Conservation (phyloP, 2,329 filamentous ascomycete species). For the Talaromyces sp. region DNA sequence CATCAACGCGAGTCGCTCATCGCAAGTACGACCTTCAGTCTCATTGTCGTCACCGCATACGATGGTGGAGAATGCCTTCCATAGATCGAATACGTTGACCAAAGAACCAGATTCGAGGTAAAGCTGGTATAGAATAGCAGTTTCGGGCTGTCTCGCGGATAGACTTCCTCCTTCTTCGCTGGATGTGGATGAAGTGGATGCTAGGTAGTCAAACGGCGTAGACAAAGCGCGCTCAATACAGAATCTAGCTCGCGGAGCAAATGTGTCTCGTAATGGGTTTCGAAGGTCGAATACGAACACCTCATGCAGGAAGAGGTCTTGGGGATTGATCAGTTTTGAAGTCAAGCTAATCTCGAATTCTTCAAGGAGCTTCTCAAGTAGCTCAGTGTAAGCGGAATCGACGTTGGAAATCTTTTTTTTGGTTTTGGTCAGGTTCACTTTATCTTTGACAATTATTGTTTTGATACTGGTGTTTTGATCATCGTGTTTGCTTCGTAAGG, state of each 20-base stretch:
- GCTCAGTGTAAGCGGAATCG: conserved; percentile 51
- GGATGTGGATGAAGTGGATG: conserved; percentile 38
- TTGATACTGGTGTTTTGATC: conserved; percentile 55
- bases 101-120: conserved; percentile 58
- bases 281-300: conserved; percentile 55
- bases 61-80: conserved; percentile 56
- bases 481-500: conserved; percentile 69
- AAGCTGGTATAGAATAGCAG: conserved; percentile 57
- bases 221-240: conserved; percentile 57
- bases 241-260: conserved; percentile 54
- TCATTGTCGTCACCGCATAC: conserved; percentile 32
- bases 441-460: conserved; percentile 57
- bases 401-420: conserved; percentile 50
- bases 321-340: conserved; percentile 45
- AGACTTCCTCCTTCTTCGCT: conserved; percentile 30
- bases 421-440: conserved; percentile 54
- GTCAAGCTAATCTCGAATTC: conserved; percentile 44
- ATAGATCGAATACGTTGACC: conserved; percentile 58
- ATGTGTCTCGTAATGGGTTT: conserved; percentile 53
- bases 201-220: conserved; percentile 56
- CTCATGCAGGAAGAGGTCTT: conserved; percentile 51
- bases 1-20: conserved; percentile 49
- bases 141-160: conserved; percentile 52
- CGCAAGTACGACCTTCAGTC: conserved; percentile 20
- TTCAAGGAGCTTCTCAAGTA: conserved; percentile 47